phyloP scores from a whole-genome alignment of 768 basidiomycete species.

The Harrya chromipes region DNA sequence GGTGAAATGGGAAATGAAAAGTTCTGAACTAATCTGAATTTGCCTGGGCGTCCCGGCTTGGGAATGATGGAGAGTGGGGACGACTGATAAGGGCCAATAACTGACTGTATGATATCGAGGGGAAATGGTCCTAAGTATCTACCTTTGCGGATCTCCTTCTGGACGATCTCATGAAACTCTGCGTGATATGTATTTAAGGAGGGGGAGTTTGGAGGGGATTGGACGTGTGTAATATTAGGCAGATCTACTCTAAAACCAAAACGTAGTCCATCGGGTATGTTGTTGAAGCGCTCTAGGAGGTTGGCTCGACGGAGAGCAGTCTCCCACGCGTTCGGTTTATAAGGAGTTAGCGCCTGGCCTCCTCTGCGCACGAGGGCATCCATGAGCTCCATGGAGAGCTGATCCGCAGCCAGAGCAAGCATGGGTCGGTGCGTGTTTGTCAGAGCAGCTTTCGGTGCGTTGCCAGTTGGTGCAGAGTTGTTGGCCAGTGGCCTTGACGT shows the following conservation, averaged over 20 bases:
- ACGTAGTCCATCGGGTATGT: background rate
- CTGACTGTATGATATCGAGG: background rate
- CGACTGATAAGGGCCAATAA: background rate
- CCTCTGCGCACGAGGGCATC: background rate
- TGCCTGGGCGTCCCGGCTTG: background rate
- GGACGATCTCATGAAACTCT: background rate
- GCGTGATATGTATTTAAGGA: background rate
- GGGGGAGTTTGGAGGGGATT: background rate
- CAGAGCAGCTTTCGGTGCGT: background rate
- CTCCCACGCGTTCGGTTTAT: background rate
- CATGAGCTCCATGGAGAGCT: background rate
- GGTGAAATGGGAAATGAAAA: background rate
- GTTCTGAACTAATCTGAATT: background rate
- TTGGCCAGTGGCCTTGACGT: no score
- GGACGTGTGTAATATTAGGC: background rate
- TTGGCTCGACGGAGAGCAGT: fast-evolving
- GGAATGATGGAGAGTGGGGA: background rate
- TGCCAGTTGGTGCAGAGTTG: background rate
- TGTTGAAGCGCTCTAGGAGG: fast-evolving
- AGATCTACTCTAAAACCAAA: no score
- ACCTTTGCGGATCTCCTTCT: background rate
- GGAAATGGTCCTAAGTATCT: background rate
- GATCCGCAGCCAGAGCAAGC: background rate
- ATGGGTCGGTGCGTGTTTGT: background rate
- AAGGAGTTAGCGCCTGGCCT: background rate